A percentile compares a stretch with the other conserved stretches of the same genome.
These are phyloP conservation scores for Phaeosphaeriaceae sp. DNA, from an alignment of 2,329 filamentous ascomycete genomes.

Conservation along the genomic window DNA sequence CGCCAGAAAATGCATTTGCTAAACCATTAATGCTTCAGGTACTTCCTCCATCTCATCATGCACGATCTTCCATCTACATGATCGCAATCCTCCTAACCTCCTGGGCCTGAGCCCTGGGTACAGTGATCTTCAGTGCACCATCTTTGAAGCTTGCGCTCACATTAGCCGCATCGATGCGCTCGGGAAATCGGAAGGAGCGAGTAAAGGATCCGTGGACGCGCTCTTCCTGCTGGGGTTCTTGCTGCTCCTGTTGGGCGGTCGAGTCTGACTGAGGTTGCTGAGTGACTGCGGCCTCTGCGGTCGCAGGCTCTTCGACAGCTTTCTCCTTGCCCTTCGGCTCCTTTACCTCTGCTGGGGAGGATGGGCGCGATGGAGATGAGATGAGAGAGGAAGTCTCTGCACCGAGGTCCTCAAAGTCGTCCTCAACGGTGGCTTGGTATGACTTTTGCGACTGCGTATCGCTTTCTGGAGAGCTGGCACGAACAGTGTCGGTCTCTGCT, in stretches of 20 bases:
- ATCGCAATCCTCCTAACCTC: slow-evolving; percentile 38
- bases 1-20: slow-evolving; percentile 5
- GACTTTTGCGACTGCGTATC: slow-evolving; percentile 43
- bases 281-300: slow-evolving; percentile 23
- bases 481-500: slow-evolving; percentile 15
- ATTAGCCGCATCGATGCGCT: slow-evolving; percentile 67
- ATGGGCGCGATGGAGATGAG: slow-evolving; percentile 23
- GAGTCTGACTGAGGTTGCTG: slow-evolving; percentile 27
- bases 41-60: not conserved
- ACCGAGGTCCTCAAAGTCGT: slow-evolving; percentile 47
- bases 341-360: slow-evolving; percentile 23
- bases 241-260: slow-evolving; percentile 16
- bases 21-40: not conserved
- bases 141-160: slow-evolving; percentile 71
- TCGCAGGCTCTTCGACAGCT: slow-evolving; percentile 23
- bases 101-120: slow-evolving; percentile 66
- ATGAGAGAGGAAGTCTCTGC: slow-evolving; percentile 37
- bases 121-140: slow-evolving; percentile 68
- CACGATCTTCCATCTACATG: slow-evolving; percentile 20
- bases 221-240: slow-evolving; percentile 51
- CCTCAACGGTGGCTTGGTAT: slow-evolving; percentile 46
- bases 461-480: slow-evolving; percentile 28
- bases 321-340: slow-evolving; percentile 41
- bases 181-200: slow-evolving; percentile 73
- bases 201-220: slow-evolving; percentile 72